A percentile compares a stretch with the other conserved stretches of the same genome.
Evolutionary conservation across 495 filamentous ascomycete genomes (phyloP).

Genomic region (Daldinia caldariorum): DNA sequence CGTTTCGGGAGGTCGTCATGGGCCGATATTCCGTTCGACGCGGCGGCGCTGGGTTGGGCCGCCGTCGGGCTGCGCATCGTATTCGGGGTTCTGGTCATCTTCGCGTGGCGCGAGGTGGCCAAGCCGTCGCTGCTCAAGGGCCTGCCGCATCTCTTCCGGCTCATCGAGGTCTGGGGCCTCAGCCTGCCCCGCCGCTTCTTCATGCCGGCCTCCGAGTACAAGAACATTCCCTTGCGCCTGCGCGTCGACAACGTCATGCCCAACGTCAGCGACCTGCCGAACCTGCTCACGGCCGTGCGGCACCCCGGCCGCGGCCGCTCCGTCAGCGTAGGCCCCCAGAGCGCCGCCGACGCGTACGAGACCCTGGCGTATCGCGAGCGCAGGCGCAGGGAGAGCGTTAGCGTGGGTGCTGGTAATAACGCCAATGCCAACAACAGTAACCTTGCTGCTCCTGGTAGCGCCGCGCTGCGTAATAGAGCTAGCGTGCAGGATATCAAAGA

Average conservation of each 20-base stretch:
- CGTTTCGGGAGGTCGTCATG: slow-evolving; percentile 72
- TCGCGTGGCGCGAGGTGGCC: slow-evolving; percentile 86
- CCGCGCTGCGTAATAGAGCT: slow-evolving; percentile 23
- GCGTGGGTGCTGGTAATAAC: neutral
- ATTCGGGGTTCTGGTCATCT: slow-evolving; percentile 81
- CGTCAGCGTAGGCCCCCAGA: slow-evolving; percentile 92
- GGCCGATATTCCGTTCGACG: slow-evolving; percentile 65
- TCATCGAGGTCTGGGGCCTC: slow-evolving; percentile 81
- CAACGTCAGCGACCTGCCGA: slow-evolving; percentile 82
- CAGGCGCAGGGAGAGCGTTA: slow-evolving; percentile 78
- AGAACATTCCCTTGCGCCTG: slow-evolving; percentile 77
- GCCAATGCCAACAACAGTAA: neutral
- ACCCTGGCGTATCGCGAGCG: slow-evolving; percentile 91
- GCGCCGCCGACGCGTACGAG: slow-evolving; percentile 94
- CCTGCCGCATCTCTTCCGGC: slow-evolving; percentile 86
- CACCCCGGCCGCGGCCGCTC: slow-evolving; percentile 78
- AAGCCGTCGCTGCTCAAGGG: slow-evolving; percentile 82
- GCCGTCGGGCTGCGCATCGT: slow-evolving; percentile 71
- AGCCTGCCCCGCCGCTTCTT: slow-evolving; percentile 88
- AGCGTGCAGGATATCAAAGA: slow-evolving; percentile 33
- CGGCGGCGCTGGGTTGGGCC: slow-evolving; percentile 67
- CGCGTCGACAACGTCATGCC: slow-evolving; percentile 89
- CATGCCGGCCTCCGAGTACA: slow-evolving; percentile 88
- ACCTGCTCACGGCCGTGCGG: slow-evolving; percentile 78
- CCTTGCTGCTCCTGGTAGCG: slow-evolving; percentile 24